Evolutionary conservation across 805 yeast genomes (phyloP), one percentile per base, ranked within the genome.

Genomic region (Metschnikowia proteae): DNA sequence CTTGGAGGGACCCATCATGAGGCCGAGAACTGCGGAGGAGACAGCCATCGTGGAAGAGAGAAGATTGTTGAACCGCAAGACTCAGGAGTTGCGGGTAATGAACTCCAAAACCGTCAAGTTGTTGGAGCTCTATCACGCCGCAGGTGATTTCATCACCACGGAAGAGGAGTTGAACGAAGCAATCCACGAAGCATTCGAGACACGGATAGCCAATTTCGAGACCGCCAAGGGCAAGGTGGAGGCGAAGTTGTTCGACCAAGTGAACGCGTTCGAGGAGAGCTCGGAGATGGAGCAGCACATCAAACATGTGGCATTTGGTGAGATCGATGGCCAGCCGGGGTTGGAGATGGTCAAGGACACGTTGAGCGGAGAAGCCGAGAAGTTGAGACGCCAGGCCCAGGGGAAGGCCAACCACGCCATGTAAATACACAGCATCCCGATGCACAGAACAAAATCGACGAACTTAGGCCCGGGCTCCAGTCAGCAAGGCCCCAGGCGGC

Each of bases 1-100:
- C 54, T 66, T 88, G 51, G 65, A 76, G 23, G 88, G 87, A 2
- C 87, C 92, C 11, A 68, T 89, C 51, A 79, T 91, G 74, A 78
- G 86, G 61, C 79, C 70, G 41, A 78, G 96, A 65, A 85, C 95
- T 0, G 73, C 70, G 25, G 94, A 83, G 59, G 96, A 91, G 67
- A 64, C 68, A 44, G 78, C 75, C 46, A 59, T 78, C 28, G 68
- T 88, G 54, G 58, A 66, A 29, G 76, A 80, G 58, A 87, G 86
- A 64, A 77, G 91, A 56, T 66, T 71, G 42, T 79, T 85, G 57
- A 91, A 90, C 67, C 78, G 94, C 63, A 73, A 78, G 52, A 68
- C 75, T 37, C 62, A 67, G 10, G 82, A 82, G 57, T 74, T 84
- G 50, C 70, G 68, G 44, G 74, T 73, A 4, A 75, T 80, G 55